Conservation (phyloP, 768 basidiomycete species). For the Botryobasidium botryosum region DNA sequence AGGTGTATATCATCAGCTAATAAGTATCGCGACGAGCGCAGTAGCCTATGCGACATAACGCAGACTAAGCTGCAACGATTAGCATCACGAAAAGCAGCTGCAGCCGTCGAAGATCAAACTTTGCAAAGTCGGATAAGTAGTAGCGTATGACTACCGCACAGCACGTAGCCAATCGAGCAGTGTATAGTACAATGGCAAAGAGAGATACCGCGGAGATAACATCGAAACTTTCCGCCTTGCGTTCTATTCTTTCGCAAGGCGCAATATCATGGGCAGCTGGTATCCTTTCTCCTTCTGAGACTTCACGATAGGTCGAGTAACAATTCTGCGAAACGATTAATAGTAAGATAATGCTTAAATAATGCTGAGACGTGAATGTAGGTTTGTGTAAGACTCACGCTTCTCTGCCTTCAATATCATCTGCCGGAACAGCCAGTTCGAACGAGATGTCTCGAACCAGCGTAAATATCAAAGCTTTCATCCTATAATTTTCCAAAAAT, state of each 20-base stretch:
- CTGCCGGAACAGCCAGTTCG: slow-evolving; percentile 32
- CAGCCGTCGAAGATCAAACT: no score
- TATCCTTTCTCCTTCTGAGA: slow-evolving; percentile 1
- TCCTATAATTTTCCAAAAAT: slow-evolving; percentile 8
- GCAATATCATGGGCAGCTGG: slow-evolving; percentile 3
- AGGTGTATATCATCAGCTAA: no score
- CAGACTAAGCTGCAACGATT: no score
- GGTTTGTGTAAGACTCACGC: background rate
- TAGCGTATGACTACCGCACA: no score
- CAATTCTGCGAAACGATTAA: background rate
- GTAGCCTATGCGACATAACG: no score
- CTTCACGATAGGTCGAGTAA: slow-evolving; percentile 1
- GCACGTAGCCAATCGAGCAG: no score
- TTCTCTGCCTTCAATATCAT: slow-evolving; percentile 20
- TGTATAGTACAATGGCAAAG: no score
- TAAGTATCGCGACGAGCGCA: no score
- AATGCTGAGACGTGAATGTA: background rate
- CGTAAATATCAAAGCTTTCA: slow-evolving; percentile 31
- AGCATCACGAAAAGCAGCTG: no score
- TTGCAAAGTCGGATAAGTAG: no score
- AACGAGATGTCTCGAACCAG: slow-evolving; percentile 36
- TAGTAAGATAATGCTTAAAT: background rate
- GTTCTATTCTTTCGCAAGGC: background rate
- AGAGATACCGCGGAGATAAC: slow-evolving; percentile 3
- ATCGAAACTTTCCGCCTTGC: background rate